Evolutionary conservation across 768 basidiomycete species (phyloP), one percentile per base, ranked within the genome.

Genomic region (Auriscalpium vulgare): DNA sequence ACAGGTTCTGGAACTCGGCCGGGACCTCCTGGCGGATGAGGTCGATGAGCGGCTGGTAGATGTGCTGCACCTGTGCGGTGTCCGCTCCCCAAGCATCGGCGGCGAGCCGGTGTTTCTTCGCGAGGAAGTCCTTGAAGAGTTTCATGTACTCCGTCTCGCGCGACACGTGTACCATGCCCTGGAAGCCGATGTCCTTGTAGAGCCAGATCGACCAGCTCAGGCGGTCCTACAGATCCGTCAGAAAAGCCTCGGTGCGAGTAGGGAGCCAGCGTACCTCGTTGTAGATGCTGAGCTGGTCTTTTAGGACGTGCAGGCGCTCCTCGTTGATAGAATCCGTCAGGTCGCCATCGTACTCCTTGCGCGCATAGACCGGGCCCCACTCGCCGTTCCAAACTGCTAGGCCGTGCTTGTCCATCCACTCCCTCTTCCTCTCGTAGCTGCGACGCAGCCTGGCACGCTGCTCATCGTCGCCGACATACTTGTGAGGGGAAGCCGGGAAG

Each of bases 151-250:
- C 76, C 4, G 88, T 83, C 13, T 83, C 79, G 11, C 73, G 75
- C n/a, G 79, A 78, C 62, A 84, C 75, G 68, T 87, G 80, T 34
- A 87, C 84, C 88, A 91, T 89, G 38, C 89, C 89, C 71, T 89
- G 86, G 77, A 85, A 87, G n/a, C 87, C 87, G 62, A 88, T 86
- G 63, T 88, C 86, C 63, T 87, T 92, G 79, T 88, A 92, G 17
- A 90, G 71, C 91, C 91, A 92, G 72, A 91, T 92, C 0, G 85
- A 84, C 88, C 88, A 91, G 66, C 81, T 83, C 54, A 85, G 68
- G 29, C 79, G 80, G 62, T 82, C 83, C 82, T 84, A 54, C 19
- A 47, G n/a, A 8, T 37, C 19, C 21, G 50, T 10, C 6, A 1
- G 29, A 19, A 13, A 52, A 16, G 2, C 16, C 38, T 51, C 43